Conservation (phyloP, 1,139 yeast species). For the Candida sp. region DNA sequence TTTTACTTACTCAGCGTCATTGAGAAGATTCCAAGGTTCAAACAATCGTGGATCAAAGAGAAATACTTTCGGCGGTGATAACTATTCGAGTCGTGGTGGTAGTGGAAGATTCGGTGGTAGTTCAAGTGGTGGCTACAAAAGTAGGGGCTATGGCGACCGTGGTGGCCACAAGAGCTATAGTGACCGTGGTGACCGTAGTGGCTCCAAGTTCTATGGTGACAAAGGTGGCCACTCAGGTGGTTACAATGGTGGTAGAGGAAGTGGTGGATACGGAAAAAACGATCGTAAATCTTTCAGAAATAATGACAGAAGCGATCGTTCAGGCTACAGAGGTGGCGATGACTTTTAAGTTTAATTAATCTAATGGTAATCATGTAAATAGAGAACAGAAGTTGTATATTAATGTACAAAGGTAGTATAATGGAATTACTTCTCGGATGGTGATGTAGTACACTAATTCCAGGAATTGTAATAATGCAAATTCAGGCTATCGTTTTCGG, state of each 20-base stretch:
- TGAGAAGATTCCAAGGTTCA: not conserved
- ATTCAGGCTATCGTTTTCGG: not conserved
- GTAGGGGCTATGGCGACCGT: slow-evolving; percentile 5
- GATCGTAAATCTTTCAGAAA: no score
- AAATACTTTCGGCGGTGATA: slow-evolving; percentile 4
- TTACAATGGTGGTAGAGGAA: slow-evolving; percentile 11
- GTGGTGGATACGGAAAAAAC: slow-evolving; percentile 11
- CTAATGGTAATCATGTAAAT: not conserved
- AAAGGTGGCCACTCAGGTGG: slow-evolving; percentile 16
- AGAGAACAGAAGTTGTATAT: not conserved
- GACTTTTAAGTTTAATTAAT: not conserved
- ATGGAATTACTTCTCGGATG: no score
- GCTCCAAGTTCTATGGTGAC: no score
- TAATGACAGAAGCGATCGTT: no score
- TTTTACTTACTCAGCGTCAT: slow-evolving; percentile 1
- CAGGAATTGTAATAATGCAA: not conserved
- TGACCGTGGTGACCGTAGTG: slow-evolving; percentile 3
- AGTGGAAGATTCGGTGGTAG: slow-evolving; percentile 5
- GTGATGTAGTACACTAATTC: no score
- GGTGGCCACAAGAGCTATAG: slow-evolving; percentile 2
- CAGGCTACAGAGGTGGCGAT: slow-evolving; percentile 2
- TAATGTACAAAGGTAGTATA: not conserved
- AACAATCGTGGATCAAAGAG: slow-evolving; percentile 1
- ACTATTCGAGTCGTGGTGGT: slow-evolving; percentile 3
- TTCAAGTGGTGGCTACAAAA: slow-evolving; percentile 8